phyloP scores from a whole-genome alignment of 2,329 filamentous ascomycete genomes.

The Pyrenophora tritici-repentis region DNA sequence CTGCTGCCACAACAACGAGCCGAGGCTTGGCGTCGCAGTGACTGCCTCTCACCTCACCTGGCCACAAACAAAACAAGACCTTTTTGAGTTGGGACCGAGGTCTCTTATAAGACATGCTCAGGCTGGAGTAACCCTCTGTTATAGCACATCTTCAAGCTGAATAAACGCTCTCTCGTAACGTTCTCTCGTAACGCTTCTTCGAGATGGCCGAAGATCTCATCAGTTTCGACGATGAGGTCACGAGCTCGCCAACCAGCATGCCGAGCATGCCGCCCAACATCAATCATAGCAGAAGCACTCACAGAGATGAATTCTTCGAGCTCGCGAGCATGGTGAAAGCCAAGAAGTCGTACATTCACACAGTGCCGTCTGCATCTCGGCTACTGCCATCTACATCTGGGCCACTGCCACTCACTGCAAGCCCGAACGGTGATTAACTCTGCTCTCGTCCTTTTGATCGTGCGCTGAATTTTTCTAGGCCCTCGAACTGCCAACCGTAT shows the following conservation, averaged over 20 bases:
- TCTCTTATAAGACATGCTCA: no score
- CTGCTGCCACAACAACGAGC: neutral
- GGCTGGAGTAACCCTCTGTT: no score
- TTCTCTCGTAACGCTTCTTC: no score
- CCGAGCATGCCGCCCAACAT: neutral
- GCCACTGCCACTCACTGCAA: neutral
- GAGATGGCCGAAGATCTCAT: constrained; percentile 17
- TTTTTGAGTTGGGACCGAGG: neutral
- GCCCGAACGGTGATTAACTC: constrained; percentile 7
- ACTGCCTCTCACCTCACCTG: constrained; percentile 11
- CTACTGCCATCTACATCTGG: neutral
- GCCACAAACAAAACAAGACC: neutral
- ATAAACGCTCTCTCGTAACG: no score
- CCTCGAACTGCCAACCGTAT: constrained; percentile 6
- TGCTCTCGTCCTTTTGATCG: neutral
- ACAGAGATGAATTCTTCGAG: constrained; percentile 25
- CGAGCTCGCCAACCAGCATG: neutral
- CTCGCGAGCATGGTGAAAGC: constrained; percentile 24
- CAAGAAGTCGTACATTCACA: constrained; percentile 20
- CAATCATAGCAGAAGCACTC: neutral
- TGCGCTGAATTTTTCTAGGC: constrained; percentile 7
- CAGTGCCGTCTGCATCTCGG: neutral
- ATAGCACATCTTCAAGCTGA: no score
- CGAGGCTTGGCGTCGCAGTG: constrained; percentile 11
- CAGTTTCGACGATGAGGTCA: constrained; percentile 6